A percentile compares a stretch with the other conserved stretches of the same genome.
Conservation (phyloP, 169 alveolate genomes). For the Eimeria praecox region DNA sequence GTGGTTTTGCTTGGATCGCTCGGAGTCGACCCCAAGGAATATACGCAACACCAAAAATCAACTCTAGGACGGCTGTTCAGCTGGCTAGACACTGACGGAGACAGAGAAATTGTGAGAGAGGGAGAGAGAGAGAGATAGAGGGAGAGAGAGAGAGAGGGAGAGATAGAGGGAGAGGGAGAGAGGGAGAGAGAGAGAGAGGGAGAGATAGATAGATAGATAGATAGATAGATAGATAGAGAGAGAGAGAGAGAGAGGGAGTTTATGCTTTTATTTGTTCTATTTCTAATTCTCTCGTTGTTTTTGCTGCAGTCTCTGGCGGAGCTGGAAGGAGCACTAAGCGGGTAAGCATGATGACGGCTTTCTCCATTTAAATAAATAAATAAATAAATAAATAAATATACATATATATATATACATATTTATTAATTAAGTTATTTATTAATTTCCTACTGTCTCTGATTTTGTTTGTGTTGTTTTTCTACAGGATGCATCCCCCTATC, state of each 20-base stretch:
- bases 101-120: slow-evolving; percentile 52
- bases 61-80: slow-evolving; percentile 24
- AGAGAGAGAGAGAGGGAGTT: too few species aligned
- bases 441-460: background rate
- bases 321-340: slow-evolving; percentile 50
- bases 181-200: too few species aligned
- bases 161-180: too few species aligned
- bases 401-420: too few species aligned
- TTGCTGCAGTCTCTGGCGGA: slow-evolving; percentile 4
- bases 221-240: too few species aligned
- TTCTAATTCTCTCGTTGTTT: background rate
- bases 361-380: too few species aligned
- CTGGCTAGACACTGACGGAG: slow-evolving; percentile 67
- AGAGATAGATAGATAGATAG: too few species aligned
- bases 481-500: slow-evolving; percentile 32
- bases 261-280: too few species aligned
- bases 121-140: too few species aligned
- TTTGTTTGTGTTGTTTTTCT: background rate
- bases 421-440: background rate
- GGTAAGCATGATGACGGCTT: too few species aligned
- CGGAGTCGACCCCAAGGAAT: slow-evolving; percentile 56
- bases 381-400: too few species aligned
- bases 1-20: slow-evolving; percentile 58
- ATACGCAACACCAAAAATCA: slow-evolving; percentile 6
- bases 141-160: too few species aligned